Evolutionary conservation across 164 flowering plant species (phyloP).

Genomic region (Protea cynaroides): DNA sequence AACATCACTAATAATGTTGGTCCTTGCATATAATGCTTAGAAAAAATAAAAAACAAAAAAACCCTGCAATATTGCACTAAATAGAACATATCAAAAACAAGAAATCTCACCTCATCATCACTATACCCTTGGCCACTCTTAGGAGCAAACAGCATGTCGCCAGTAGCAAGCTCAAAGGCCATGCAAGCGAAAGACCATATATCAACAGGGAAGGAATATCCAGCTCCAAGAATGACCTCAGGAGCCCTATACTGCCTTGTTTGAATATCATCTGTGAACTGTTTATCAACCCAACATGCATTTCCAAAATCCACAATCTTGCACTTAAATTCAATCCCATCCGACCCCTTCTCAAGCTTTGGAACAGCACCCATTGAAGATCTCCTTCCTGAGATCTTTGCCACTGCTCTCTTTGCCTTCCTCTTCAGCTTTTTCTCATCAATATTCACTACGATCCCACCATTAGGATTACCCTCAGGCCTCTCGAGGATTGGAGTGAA

Average conservation of each 20-base stretch:
- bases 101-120: slow-evolving; percentile 77
- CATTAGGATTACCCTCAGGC: slow-evolving; percentile 69
- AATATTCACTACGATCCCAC: slow-evolving; percentile 43
- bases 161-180: slow-evolving; percentile 92
- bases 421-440: slow-evolving; percentile 72
- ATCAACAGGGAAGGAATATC: slow-evolving; percentile 74
- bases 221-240: slow-evolving; percentile 74
- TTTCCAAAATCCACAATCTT: slow-evolving; percentile 96
- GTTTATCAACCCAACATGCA: slow-evolving; percentile 85
- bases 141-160: slow-evolving; percentile 91
- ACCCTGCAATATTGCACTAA: background rate
- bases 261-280: slow-evolving; percentile 72
- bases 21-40: too few relatives aligned
- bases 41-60: too few relatives aligned
- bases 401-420: slow-evolving; percentile 76
- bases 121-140: slow-evolving; percentile 66
- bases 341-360: slow-evolving; percentile 45
- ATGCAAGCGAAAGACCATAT: slow-evolving; percentile 98
- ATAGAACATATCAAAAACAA: background rate
- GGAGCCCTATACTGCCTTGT: slow-evolving; percentile 98
- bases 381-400: slow-evolving; percentile 66
- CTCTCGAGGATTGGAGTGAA: slow-evolving; percentile 66
- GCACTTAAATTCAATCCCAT: slow-evolving; percentile 81
- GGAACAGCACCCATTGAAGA: slow-evolving; percentile 47
- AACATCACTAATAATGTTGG: too few relatives aligned